phyloP scores from a whole-genome alignment of 331 rosid species.

The Pyrus hybrid region DNA sequence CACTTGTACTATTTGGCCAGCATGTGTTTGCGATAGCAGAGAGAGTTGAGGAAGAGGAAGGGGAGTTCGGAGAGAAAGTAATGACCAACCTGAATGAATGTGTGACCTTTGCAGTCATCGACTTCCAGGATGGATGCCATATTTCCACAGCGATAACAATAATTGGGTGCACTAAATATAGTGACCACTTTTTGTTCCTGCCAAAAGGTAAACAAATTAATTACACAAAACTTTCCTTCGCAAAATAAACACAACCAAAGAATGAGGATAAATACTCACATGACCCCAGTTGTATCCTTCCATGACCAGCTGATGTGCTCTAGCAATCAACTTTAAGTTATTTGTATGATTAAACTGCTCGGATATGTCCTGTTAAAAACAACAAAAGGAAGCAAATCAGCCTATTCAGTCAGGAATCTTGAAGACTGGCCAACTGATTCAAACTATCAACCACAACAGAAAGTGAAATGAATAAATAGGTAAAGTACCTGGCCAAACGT shows the following conservation, averaged over 20 bases:
- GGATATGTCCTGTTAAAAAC: constrained; percentile 69
- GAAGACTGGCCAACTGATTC: not conserved
- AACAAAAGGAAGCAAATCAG: not conserved
- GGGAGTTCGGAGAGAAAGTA: not conserved
- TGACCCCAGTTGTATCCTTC: constrained; percentile 97
- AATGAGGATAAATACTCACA: constrained; percentile 28
- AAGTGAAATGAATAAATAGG: not conserved
- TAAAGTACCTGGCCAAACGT: constrained; percentile 79
- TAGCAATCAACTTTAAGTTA: constrained; percentile 82
- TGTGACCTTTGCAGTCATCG: constrained; percentile 90
- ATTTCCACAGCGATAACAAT: constrained; percentile 91
- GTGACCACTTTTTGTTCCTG: constrained; percentile 98
- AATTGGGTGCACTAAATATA: constrained; percentile 89
- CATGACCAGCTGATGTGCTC: constrained; percentile 98
- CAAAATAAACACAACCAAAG: not conserved
- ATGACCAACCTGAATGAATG: constrained; percentile 72
- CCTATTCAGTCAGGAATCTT: not conserved
- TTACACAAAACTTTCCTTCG: not conserved
- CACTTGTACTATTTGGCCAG: not conserved
- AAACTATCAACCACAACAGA: not conserved
- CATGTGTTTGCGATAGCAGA: not conserved
- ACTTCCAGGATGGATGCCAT: constrained; percentile 95
- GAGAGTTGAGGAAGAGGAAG: not conserved
- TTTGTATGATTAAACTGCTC: constrained; percentile 92
- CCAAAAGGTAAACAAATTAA: constrained; percentile 1